These are phyloP conservation scores for Chrysanthemum lavandulifolium DNA, from an alignment of 129 eudicot genomes.

Conservation along the genomic window DNA sequence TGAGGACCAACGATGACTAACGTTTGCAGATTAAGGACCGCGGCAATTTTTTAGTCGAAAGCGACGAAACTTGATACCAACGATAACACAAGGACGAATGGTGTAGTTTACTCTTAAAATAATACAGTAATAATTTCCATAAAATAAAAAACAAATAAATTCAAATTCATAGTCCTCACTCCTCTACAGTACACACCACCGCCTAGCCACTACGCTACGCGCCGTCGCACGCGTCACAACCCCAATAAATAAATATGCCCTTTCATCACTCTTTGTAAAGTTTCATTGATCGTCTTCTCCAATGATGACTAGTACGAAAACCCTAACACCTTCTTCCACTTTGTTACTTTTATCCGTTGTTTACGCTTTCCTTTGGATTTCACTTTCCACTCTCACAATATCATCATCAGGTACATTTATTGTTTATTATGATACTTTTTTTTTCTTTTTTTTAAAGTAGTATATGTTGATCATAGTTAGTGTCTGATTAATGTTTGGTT, in stretches of 20 bases:
- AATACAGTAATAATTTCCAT: no score
- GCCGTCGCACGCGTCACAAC: slow-evolving; percentile 32
- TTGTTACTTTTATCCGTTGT: slow-evolving; percentile 16
- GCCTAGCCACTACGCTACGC: slow-evolving; percentile 21
- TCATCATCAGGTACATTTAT: slow-evolving; percentile 22
- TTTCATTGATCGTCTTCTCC: not conserved
- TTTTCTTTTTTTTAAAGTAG: not conserved
- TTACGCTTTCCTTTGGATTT: slow-evolving; percentile 34
- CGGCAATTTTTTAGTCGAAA: no score
- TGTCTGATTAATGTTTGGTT: not conserved
- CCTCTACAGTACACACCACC: no score
- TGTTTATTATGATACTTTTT: no score
- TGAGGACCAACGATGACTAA: no score
- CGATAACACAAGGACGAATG: no score
- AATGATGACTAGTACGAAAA: not conserved
- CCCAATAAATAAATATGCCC: not conserved
- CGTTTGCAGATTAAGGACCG: no score
- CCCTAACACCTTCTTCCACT: slow-evolving; percentile 24
- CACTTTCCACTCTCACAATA: slow-evolving; percentile 24
- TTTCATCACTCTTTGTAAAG: no score
- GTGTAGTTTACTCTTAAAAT: no score
- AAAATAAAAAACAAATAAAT: no score
- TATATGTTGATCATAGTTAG: not conserved
- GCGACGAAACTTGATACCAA: no score
- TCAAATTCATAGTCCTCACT: no score